These are phyloP conservation scores for Tricholoma flavovirens DNA, from an alignment of 768 basidiomycete species.

Conservation along the genomic window DNA sequence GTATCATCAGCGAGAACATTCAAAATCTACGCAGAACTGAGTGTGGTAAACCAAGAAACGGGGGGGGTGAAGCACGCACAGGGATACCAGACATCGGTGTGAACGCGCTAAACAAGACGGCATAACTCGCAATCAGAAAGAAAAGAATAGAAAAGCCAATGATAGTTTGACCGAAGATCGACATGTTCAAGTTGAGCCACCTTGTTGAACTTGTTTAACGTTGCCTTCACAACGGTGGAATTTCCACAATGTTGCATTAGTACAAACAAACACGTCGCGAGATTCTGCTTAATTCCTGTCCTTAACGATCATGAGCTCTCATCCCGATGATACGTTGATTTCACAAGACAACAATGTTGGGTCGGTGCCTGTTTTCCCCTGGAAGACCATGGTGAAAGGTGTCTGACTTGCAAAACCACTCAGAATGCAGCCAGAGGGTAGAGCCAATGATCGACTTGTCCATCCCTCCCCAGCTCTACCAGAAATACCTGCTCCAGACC, in stretches of 20 bases:
- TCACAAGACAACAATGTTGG: conserved; percentile 23
- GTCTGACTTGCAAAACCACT: conserved; percentile 26
- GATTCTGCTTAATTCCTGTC: conserved; percentile 26
- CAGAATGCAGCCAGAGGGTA: conserved; percentile 15
- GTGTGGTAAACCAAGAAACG: background rate
- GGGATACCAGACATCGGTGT: conserved; percentile 44
- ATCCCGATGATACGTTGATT: conserved; percentile 8
- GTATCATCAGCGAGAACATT: conserved; percentile 62
- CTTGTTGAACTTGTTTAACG: too few relatives aligned
- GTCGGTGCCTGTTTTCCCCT: conserved; percentile 24
- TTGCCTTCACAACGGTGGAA: background rate
- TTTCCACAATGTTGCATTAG: background rate
- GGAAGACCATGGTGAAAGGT: conserved; percentile 13
- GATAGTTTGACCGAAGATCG: conserved; percentile 41
- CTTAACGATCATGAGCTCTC: conserved; percentile 28
- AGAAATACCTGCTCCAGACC: conserved; percentile 45
- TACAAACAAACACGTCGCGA: background rate
- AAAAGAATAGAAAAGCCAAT: conserved; percentile 44
- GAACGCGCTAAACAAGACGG: conserved; percentile 61
- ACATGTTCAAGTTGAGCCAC: background rate
- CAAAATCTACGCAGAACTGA: conserved; percentile 42
- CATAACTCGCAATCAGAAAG: conserved; percentile 54
- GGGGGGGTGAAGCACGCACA: conserved; percentile 32
- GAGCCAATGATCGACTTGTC: conserved; percentile 3
- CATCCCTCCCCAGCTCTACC: conserved; percentile 25